Conservation (phyloP, 2,329 filamentous ascomycete species). For the Penicillium occitanis region DNA sequence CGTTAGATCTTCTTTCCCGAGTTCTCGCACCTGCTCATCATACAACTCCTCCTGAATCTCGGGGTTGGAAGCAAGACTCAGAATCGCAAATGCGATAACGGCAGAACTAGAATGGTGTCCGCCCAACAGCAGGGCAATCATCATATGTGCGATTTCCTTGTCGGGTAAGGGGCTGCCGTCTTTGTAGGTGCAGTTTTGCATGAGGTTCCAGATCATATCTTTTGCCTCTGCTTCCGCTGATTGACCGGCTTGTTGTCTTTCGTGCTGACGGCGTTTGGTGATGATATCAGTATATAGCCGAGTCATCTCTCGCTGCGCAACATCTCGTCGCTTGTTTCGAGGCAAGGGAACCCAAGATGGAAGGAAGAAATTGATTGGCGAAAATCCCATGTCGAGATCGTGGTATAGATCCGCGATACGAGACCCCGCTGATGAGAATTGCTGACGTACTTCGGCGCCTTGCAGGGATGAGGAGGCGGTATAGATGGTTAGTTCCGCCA, state of each 20-base stretch:
- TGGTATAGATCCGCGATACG: constrained; percentile 81
- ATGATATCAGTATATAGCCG: constrained; percentile 82
- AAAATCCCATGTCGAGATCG: constrained; percentile 87
- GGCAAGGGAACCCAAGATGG: constrained; percentile 80
- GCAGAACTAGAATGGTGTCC: constrained; percentile 87
- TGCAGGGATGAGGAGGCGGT: constrained; percentile 84
- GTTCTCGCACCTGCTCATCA: constrained; percentile 71
- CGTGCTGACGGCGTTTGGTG: constrained; percentile 59
- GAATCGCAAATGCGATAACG: constrained; percentile 79
- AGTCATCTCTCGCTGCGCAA: constrained; percentile 76
- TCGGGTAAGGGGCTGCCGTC: constrained; percentile 76
- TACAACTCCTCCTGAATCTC: constrained; percentile 81
- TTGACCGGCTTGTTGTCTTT: not conserved
- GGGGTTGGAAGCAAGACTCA: constrained; percentile 74
- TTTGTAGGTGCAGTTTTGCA: constrained; percentile 77
- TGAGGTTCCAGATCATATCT: constrained; percentile 89
- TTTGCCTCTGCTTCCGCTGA: constrained; percentile 52
- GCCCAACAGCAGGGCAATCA: constrained; percentile 91
- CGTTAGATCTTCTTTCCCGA: constrained; percentile 73
- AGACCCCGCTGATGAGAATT: constrained; percentile 62
- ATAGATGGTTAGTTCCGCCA: constrained; percentile 87
- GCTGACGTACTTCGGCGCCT: constrained; percentile 76
- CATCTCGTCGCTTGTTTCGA: constrained; percentile 80
- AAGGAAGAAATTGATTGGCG: constrained; percentile 84
- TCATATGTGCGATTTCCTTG: constrained; percentile 84